Evolutionary conservation across 31 red algal genomes (phyloP).

Genomic region (Endocladia muricata): DNA sequence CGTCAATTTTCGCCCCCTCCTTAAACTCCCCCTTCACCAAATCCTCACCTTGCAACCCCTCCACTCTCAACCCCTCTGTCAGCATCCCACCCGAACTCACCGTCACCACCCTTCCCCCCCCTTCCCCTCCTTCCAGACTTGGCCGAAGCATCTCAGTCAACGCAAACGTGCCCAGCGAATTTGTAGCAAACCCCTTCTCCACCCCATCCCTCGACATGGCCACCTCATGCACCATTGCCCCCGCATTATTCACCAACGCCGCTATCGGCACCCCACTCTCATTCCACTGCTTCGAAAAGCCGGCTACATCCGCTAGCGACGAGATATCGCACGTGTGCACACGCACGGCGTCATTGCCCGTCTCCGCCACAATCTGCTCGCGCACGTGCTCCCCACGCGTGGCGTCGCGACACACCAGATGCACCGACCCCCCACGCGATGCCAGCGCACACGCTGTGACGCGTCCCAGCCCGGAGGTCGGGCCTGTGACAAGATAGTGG

Average conservation of each 20-base stretch:
- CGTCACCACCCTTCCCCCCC: constrained; percentile 51
- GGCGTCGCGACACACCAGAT: constrained; percentile 75
- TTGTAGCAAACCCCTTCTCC: constrained; percentile 83
- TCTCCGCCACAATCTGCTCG: constrained; percentile 21
- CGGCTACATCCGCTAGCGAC: constrained; percentile 34
- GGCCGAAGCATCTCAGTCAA: constrained; percentile 87
- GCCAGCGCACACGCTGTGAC: constrained; percentile 72
- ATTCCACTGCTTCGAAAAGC: constrained; percentile 43
- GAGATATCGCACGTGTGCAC: constrained; percentile 78
- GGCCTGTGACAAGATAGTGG: constrained; percentile 82
- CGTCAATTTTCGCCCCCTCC: constrained; percentile 58
- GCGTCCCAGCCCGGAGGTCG: constrained; percentile 81
- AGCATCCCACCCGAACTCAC: constrained; percentile 92
- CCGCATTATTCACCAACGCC: constrained; percentile 88
- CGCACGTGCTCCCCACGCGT: constrained; percentile 49
- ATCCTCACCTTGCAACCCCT: constrained; percentile 42
- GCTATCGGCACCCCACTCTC: constrained; percentile 20
- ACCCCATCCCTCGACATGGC: constrained; percentile 56
- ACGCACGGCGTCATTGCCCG: constrained; percentile 23
- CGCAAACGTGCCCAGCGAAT: constrained; percentile 78
- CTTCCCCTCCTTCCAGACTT: constrained; percentile 19
- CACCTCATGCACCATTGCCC: constrained; percentile 37
- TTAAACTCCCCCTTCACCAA: constrained; percentile 20
- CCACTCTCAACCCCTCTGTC: constrained; percentile 59
- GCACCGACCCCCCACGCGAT: constrained; percentile 40